Evolutionary conservation across 2,329 filamentous ascomycete genomes (phyloP).

Genomic region (Gnomoniopsis sp.): DNA sequence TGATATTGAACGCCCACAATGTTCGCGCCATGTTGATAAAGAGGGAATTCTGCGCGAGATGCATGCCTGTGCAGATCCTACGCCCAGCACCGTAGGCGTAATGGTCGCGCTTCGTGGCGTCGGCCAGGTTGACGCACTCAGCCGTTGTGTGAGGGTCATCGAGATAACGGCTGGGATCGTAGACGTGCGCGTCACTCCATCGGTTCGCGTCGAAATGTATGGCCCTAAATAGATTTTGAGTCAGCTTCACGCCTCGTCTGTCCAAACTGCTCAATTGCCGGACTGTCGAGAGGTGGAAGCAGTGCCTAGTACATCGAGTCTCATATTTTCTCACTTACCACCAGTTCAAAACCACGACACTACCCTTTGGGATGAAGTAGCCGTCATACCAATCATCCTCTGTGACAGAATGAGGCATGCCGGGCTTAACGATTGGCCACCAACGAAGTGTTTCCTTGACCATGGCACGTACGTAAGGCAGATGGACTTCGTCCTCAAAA

Average conservation of each 20-base stretch:
- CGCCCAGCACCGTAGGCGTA: slow-evolving; percentile 42
- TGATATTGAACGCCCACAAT: slow-evolving; percentile 42
- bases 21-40: slow-evolving; percentile 43
- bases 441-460: slow-evolving; percentile 40
- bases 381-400: slow-evolving; percentile 35
- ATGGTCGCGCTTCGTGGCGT: slow-evolving; percentile 29
- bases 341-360: slow-evolving; percentile 30
- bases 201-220: slow-evolving; percentile 28
- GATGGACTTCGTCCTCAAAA: slow-evolving; percentile 28
- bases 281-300: too few relatives aligned
- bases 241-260: too few relatives aligned
- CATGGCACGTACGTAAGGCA: slow-evolving; percentile 36
- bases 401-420: slow-evolving; percentile 32
- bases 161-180: slow-evolving; percentile 18
- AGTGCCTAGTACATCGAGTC: too few relatives aligned
- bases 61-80: slow-evolving; percentile 43
- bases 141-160: slow-evolving; percentile 7
- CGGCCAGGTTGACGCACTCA: slow-evolving; percentile 23
- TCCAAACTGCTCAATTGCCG: too few relatives aligned
- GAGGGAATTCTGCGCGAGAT: slow-evolving; percentile 41
- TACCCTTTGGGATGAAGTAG: slow-evolving; percentile 33
- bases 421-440: slow-evolving; percentile 30
- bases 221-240: slow-evolving; percentile 10
- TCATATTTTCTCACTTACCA: slow-evolving; percentile 17
- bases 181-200: slow-evolving; percentile 24